These are phyloP conservation scores for Macadamia integrifolia DNA, from an alignment of 164 flowering plant genomes.

Conservation along the genomic window DNA sequence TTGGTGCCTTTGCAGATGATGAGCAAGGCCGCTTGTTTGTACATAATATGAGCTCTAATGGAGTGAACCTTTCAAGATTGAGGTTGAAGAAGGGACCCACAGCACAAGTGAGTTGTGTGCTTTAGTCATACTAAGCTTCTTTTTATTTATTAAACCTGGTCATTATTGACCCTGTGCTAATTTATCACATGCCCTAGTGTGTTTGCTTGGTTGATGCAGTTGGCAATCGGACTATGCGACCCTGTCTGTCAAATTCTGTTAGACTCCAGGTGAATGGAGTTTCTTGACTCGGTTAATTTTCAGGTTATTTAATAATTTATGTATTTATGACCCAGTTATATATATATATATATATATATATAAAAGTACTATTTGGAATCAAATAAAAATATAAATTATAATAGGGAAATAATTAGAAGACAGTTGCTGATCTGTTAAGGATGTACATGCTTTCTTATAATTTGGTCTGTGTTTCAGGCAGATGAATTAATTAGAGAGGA, in stretches of 20 bases:
- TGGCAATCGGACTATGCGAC: slow-evolving; percentile 95
- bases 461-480: slow-evolving; percentile 32
- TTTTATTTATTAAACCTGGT: background rate
- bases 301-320: background rate
- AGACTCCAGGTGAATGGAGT: slow-evolving; percentile 64
- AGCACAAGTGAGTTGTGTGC: slow-evolving; percentile 52
- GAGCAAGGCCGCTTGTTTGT: slow-evolving; percentile 72
- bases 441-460: slow-evolving; percentile 2
- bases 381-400: no score
- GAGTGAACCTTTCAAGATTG: slow-evolving; percentile 63
- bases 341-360: no score
- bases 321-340: background rate
- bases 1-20: slow-evolving; percentile 92
- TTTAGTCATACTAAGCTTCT: background rate
- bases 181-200: slow-evolving; percentile 45
- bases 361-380: no score
- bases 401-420: background rate
- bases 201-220: slow-evolving; percentile 86
- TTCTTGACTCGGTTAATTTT: background rate
- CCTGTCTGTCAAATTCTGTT: slow-evolving; percentile 77
- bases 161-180: background rate
- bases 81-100: slow-evolving; percentile 73
- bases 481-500: slow-evolving; percentile 48
- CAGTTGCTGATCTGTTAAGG: background rate
- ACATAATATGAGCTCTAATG: slow-evolving; percentile 55